These are phyloP conservation scores for Sporobolomyces roseus DNA, from an alignment of 768 basidiomycete species.

Conservation along the genomic window DNA sequence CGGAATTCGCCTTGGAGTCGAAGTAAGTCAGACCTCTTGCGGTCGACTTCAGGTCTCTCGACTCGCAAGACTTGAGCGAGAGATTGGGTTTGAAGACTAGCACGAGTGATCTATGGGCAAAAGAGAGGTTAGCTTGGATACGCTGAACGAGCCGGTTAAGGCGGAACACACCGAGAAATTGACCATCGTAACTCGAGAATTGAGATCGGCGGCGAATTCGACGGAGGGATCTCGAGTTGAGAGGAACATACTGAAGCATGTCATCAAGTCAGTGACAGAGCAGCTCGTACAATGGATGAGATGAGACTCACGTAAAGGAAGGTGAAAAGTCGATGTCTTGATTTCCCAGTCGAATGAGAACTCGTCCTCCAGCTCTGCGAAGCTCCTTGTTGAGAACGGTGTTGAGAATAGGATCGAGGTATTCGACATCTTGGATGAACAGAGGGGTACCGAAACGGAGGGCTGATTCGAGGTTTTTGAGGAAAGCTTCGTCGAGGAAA, in stretches of 20 bases:
- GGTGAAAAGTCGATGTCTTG: constrained; percentile 99
- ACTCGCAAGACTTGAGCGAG: constrained; percentile 94
- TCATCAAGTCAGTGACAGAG: background rate
- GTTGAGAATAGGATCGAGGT: constrained; percentile 94
- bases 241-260: constrained; percentile 68
- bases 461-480: constrained; percentile 97
- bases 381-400: constrained; percentile 96
- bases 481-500: constrained; percentile 97
- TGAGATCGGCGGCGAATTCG: constrained; percentile 97
- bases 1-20: constrained; percentile 98
- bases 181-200: constrained; percentile 62
- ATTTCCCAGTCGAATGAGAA: constrained; percentile 89
- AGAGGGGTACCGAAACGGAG: constrained; percentile 96
- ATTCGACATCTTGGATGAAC: constrained; percentile 95
- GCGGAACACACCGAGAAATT: constrained; percentile 43
- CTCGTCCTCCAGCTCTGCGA: constrained; percentile 89
- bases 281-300: too few relatives aligned
- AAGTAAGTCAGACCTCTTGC: constrained; percentile 91
- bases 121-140: background rate
- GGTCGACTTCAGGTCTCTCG: constrained; percentile 92
- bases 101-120: constrained; percentile 79
- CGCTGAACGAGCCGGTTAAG: too few relatives aligned
- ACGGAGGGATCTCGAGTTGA: constrained; percentile 95
- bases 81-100: constrained; percentile 96
- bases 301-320: constrained; percentile 65